phyloP scores from a whole-genome alignment of 2,329 filamentous ascomycete species.

The Thermothelomyces thermophilus region DNA sequence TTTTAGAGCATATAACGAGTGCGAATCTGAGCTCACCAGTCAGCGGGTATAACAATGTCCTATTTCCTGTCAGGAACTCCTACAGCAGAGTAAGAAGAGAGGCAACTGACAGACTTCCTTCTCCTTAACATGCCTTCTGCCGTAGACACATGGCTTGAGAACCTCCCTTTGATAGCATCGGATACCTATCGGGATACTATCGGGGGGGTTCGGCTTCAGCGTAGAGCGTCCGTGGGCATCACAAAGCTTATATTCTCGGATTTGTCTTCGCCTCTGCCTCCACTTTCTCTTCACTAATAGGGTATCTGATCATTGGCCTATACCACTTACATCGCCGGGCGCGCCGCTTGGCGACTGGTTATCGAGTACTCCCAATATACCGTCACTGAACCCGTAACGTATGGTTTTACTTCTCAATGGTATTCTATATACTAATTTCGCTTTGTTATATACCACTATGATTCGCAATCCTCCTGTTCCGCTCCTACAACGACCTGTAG shows the following conservation, averaged over 20 bases:
- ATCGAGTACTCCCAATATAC: constrained; percentile 1
- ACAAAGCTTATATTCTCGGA: neutral
- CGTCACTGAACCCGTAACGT: neutral
- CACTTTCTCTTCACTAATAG: neutral
- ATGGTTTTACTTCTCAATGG: constrained; percentile 1
- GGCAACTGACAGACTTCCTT: too few species aligned
- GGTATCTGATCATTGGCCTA: neutral
- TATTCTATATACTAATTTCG: neutral
- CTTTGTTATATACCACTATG: neutral
- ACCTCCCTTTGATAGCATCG: constrained; percentile 8
- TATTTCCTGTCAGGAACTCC: too few species aligned
- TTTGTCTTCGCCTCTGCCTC: neutral
- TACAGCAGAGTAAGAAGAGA: too few species aligned
- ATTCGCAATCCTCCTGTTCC: neutral
- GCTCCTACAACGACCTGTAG: neutral
- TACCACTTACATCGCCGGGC: neutral
- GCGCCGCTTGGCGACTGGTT: neutral
- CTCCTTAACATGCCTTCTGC: neutral
- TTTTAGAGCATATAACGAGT: too few species aligned
- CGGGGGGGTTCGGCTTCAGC: constrained; percentile 1
- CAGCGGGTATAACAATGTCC: too few species aligned
- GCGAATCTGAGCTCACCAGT: too few species aligned
- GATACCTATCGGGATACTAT: constrained; percentile 5
- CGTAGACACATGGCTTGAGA: constrained; percentile 3
- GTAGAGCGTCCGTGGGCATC: neutral